Percentiles rank a stretch among this genome's conserved stretches.
phyloP scores from a whole-genome alignment of 495 filamentous ascomycete genomes.

The Pseudotulostoma volvatum region DNA sequence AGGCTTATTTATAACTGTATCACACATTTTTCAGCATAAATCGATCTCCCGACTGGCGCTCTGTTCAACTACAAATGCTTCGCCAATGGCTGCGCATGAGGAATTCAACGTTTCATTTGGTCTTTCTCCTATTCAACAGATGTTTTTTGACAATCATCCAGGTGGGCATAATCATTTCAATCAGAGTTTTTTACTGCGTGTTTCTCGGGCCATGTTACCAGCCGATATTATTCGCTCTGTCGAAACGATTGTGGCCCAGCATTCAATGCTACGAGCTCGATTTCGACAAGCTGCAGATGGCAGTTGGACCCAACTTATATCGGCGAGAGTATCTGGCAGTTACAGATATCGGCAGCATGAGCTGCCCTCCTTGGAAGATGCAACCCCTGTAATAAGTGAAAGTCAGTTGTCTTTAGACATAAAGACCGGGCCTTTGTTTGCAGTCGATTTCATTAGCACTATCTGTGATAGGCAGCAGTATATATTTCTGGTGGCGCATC shows the following conservation, averaged over 20 bases:
- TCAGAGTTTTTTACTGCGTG: slow-evolving; percentile 37
- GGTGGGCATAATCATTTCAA: slow-evolving; percentile 36
- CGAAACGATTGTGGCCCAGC: slow-evolving; percentile 40
- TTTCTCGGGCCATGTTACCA: slow-evolving; percentile 24
- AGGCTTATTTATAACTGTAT: too few relatives aligned
- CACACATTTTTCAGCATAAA: too few relatives aligned
- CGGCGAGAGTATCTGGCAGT: slow-evolving; percentile 11
- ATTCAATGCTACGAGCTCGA: slow-evolving; percentile 54
- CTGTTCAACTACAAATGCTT: too few relatives aligned
- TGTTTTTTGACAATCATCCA: slow-evolving; percentile 14
- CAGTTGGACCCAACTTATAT: slow-evolving; percentile 28
- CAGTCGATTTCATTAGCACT: slow-evolving; percentile 36
- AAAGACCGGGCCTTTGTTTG: slow-evolving; percentile 25
- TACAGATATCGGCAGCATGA: slow-evolving; percentile 18
- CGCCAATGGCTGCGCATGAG: too few relatives aligned
- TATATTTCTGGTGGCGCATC: slow-evolving; percentile 48
- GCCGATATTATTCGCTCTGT: slow-evolving; percentile 26
- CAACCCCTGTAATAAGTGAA: slow-evolving; percentile 18
- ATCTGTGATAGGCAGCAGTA: slow-evolving; percentile 33
- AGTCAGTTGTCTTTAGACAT: slow-evolving; percentile 28
- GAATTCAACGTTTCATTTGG: too few relatives aligned
- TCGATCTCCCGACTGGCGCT: too few relatives aligned
- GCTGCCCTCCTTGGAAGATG: slow-evolving; percentile 16
- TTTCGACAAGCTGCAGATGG: slow-evolving; percentile 26
- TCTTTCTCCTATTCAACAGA: slow-evolving; percentile 12